A percentile compares a stretch with the other conserved stretches of the same genome.
These are phyloP conservation scores for Trichocomaceae sp. DNA, from an alignment of 2,329 filamentous ascomycete species.

Conservation along the genomic window DNA sequence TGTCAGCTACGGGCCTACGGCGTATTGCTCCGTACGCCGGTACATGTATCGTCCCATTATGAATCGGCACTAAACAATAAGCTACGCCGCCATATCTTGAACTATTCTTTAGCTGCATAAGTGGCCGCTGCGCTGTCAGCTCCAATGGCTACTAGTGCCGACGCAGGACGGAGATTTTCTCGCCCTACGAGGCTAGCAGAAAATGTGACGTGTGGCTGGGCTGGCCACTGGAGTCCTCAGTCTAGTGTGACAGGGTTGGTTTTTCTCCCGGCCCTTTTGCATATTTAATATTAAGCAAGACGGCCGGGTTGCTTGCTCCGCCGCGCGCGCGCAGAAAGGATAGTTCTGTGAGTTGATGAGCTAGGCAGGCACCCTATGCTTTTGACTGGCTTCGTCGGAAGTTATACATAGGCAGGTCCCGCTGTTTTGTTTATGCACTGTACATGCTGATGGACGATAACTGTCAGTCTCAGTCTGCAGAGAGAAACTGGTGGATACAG, in stretches of 20 bases:
- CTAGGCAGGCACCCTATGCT: not conserved
- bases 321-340: not conserved
- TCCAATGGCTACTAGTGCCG: not conserved
- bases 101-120: constrained; percentile 13
- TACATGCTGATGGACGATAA: no score
- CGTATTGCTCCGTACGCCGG: constrained; percentile 4
- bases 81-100: constrained; percentile 11
- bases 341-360: not conserved
- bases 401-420: no score
- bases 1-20: not conserved
- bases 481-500: no score
- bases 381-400: not conserved
- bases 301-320: not conserved
- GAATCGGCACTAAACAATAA: constrained; percentile 13
- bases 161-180: not conserved
- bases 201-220: not conserved
- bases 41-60: constrained; percentile 4
- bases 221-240: not conserved
- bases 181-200: not conserved
- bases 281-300: not conserved
- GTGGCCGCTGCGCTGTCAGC: not conserved
- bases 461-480: no score
- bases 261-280: not conserved
- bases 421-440: no score
- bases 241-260: not conserved